Base-by-base conservation (phyloP, 768 basidiomycete species). In the Lactarius trivialis region DNA sequence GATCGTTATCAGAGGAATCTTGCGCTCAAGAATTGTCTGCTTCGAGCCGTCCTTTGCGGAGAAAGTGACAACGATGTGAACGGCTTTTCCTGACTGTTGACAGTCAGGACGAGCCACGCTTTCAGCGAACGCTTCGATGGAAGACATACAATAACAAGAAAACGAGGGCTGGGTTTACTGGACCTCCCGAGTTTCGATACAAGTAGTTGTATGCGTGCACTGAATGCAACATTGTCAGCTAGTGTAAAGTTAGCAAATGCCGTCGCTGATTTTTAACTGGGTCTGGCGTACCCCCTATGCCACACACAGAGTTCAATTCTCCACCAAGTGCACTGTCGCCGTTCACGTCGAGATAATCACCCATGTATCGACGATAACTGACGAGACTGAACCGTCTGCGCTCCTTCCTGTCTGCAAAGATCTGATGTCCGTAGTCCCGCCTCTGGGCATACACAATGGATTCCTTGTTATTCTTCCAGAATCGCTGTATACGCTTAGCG, bases 381-480 rank as follows among this genome's bases (percentile, higher is more conserved):
- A 98, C 81, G 63, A 98, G 76, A 82, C 92, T 94, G 75, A 91
- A 98, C 52, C 97, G 80, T 59, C 97, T 79, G 45, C 97, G 81
- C 76, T 99, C 97, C 76, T 98, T 99, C 65, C 96, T 79, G 5
- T 89, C 85, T 4, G 86, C 95, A 4, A 98, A 81, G 19, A 98
- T 78, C 70, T 96, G 86, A 70, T 99, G 96, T 0, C 97, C 95
- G 65, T 96, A 91, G 66, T 97, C 94, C n/a, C 97, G 82, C 60
- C 89, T 79, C 70, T 97, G 86, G 19, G 90, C 87, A 71, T 93
- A 98, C 30, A 84, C 91, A 54, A 98, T 81, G 19, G 82, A 81
- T 71, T 98, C 94, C 73, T 98, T 98, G 79, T 98, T 98, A 74
- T 93, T 93, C 79, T 88, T 92, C 97, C 97, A 99, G 82, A 98